Evolutionary conservation across 2,329 filamentous ascomycete genomes (phyloP), one percentile per base, ranked within the genome.

Genomic region (Neoascochyta sp.): DNA sequence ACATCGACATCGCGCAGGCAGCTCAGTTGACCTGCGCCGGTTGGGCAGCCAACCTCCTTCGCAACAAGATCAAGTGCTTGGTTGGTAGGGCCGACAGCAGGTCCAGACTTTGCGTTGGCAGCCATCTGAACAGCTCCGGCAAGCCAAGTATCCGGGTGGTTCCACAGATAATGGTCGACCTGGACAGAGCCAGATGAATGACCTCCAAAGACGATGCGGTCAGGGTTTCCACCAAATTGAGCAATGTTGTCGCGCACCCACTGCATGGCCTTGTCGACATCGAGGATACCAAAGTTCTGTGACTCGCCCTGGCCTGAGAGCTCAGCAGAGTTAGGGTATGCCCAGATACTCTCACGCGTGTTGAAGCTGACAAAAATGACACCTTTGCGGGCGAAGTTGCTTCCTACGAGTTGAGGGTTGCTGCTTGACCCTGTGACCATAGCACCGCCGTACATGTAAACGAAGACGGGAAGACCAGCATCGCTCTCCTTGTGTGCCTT

Each of bases 371-470:
- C 48, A 16, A 39, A 52, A 11, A 52, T 27, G 12, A 50, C 46
- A 15, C 42, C 48, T 23, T 50, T 50, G 27, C 42, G 47, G 29
- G 48, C 46, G 27, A 52, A 52, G 17, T 67, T 58, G 46, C 63
- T 66, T 39, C 67, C 66, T 42, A 62, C 64, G 32, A 65, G 42
- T 11, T 60, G 57, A 12, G 64, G 57, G 39, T 67, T 67, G 50
- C 62, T 68, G 49, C 42, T 52, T 12, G 48, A 52, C 6, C 63
- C 63, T 5, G 62, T 65, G 13, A 66, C 63, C 62, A 66, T 65
- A 5, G 62, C 62, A 20, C 60, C 64, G 3, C 65, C 64, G 16
- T 68, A 67, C 61, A 67, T 65, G 47, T 67, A 69, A 0, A 69
- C 57, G 7, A 64, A 60, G 3, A 66, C 57, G 20, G 59, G 40